Conservation (phyloP, 441 rosid genomes). For the Eutrema salsugineum region DNA sequence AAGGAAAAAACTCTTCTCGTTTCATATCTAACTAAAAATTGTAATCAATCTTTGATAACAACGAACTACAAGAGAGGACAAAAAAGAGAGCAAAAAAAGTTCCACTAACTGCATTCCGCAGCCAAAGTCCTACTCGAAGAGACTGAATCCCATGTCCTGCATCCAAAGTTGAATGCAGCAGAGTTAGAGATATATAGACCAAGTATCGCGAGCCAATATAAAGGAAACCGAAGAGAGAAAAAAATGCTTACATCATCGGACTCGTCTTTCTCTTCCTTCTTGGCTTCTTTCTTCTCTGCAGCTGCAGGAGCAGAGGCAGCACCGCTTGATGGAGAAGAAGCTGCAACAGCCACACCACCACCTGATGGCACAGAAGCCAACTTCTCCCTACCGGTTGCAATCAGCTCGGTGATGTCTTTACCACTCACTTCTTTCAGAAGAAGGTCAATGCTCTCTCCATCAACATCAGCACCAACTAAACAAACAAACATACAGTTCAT, state of each 20-base stretch:
- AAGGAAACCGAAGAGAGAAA: neutral
- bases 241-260: conserved; percentile 67
- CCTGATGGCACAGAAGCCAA: conserved; percentile 85
- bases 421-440: conserved; percentile 62
- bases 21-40: neutral
- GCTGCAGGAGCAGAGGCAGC: conserved; percentile 42
- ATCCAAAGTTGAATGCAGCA: neutral
- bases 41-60: neutral
- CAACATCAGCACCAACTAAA: conserved; percentile 80
- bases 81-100: conserved; percentile 5
- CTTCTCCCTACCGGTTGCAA: conserved; percentile 82
- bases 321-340: conserved; percentile 36
- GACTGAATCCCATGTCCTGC: conserved; percentile 75
- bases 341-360: conserved; percentile 63
- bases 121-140: conserved; percentile 43
- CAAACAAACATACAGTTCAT: neutral
- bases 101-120: neutral
- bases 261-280: conserved; percentile 79
- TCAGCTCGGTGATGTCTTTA: conserved; percentile 66
- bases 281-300: conserved; percentile 73
- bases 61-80: conserved; percentile 8
- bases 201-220: too few species aligned
- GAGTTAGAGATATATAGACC: neutral
- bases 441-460: conserved; percentile 62
- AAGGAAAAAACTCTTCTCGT: neutral